A percentile compares a stretch with the other conserved stretches of the same genome.
Evolutionary conservation across 225 moss, liverwort and hornwort species (phyloP).

Genomic region (Neckera pumila): DNA sequence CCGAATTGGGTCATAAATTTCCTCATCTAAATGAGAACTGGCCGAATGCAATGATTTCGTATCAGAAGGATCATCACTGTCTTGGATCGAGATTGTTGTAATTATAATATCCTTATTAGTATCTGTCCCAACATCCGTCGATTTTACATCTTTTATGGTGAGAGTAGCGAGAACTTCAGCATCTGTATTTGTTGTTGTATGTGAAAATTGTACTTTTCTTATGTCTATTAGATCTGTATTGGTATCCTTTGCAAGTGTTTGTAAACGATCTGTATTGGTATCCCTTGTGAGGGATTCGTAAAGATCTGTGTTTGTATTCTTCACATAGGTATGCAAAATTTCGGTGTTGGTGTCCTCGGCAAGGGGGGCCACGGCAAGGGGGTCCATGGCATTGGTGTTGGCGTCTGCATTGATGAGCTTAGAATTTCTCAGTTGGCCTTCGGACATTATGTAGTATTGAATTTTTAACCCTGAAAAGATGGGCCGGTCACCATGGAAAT

Average conservation of each 20-base stretch:
- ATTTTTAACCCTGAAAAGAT: accelerated
- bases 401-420: not conserved
- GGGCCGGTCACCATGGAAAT: accelerated
- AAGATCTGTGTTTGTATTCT: not conserved
- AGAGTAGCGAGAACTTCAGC: not conserved
- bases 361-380: not conserved
- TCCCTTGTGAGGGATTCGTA: not conserved
- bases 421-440: not conserved
- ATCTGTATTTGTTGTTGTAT: not conserved
- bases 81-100: not conserved
- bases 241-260: not conserved
- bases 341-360: not conserved
- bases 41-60: not conserved
- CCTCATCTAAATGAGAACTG: not conserved
- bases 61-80: not conserved
- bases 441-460: not conserved
- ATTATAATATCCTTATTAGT: not conserved
- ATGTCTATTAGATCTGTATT: not conserved
- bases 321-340: not conserved
- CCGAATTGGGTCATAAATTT: not conserved
- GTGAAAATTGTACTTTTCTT: not conserved
- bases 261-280: not conserved
- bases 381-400: not conserved
- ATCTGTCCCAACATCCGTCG: not conserved
- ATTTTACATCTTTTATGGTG: not conserved